Base-by-base conservation (phyloP, 2,329 filamentous ascomycete genomes). In the Phialophora verrucosa region DNA sequence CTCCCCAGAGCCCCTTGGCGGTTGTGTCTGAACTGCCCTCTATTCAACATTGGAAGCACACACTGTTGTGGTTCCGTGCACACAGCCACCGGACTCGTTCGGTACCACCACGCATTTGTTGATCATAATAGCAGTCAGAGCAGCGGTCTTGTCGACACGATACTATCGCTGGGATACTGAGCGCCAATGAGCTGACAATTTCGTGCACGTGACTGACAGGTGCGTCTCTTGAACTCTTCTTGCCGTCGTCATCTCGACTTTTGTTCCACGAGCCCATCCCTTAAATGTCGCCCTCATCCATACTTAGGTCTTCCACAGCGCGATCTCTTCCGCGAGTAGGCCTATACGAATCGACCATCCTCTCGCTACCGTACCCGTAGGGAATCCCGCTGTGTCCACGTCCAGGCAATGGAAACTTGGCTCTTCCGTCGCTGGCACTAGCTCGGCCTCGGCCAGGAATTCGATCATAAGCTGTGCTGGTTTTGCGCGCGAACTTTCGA, bases 341-440 rank as follows among this genome's bases (percentile, higher is more conserved):
- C 51, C 60, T 23, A n/a, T 64, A 67, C 27, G 61, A 64, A 42
- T 67, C 65, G 14, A 67, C 57, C 20, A 38, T 10, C 29, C 65
- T 42, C 12, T 47, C 10, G 38, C 17, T 27, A 47, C n/a, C 27
- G 25, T 70, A 70, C 42, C 69, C 64, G 57, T 62, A 70, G 31
- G 61, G 66, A n/a, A 64, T 57, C 12, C 61, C 62, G 55, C 64
- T 65, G 51, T 69, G 68, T 29, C 68, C 68, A 56, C 65, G 53
- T 17, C 62, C 65, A 53, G 25, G 63, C 49, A 25, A 27, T 47
- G 49, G 14, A 20, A 25, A 7, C 35, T 49, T 53, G 47, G 20
- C 27, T 56, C 27, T 31, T 59, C 38, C 8, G 4, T 25, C 5
- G 11, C 55, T 8, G 55, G 55, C 38, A n/a, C 14, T 7, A n/a